These are phyloP conservation scores for Sapria himalayana DNA, from an alignment of 345 rosid genomes.

Conservation along the genomic window DNA sequence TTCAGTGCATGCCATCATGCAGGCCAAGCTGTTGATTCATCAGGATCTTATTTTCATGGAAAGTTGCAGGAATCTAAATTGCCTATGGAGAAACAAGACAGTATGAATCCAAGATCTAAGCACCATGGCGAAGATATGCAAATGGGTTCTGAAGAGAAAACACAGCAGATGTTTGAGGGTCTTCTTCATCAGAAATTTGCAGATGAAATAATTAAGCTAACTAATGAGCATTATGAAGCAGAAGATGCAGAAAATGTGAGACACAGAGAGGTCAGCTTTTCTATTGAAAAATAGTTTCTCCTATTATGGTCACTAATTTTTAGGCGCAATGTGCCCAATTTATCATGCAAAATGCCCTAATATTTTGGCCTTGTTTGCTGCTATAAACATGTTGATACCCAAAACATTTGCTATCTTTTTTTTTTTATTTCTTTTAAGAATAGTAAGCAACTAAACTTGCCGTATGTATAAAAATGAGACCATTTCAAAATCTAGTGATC, in stretches of 20 bases:
- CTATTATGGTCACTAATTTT: too few relatives aligned
- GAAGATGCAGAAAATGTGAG: constrained; percentile 71
- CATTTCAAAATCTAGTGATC: too few relatives aligned
- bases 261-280: constrained; percentile 60
- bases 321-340: too few relatives aligned
- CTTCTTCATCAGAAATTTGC: constrained; percentile 50
- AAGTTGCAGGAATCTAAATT: constrained; percentile 27
- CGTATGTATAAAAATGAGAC: too few relatives aligned
- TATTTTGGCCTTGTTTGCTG: neutral
- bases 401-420: too few relatives aligned
- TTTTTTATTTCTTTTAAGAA: too few relatives aligned
- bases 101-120: constrained; percentile 29
- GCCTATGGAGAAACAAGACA: constrained; percentile 29
- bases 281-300: too few relatives aligned
- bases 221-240: constrained; percentile 49
- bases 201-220: constrained; percentile 46
- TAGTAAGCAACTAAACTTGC: too few relatives aligned
- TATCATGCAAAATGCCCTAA: too few relatives aligned
- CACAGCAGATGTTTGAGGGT: constrained; percentile 34
- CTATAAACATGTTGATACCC: neutral
- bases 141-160: constrained; percentile 27
- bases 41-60: constrained; percentile 43
- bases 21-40: constrained; percentile 55
- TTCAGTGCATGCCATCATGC: constrained; percentile 12
- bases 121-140: constrained; percentile 32